Evolutionary conservation across 805 yeast species (phyloP).

Genomic region (Torulaspora microellipsoides): DNA sequence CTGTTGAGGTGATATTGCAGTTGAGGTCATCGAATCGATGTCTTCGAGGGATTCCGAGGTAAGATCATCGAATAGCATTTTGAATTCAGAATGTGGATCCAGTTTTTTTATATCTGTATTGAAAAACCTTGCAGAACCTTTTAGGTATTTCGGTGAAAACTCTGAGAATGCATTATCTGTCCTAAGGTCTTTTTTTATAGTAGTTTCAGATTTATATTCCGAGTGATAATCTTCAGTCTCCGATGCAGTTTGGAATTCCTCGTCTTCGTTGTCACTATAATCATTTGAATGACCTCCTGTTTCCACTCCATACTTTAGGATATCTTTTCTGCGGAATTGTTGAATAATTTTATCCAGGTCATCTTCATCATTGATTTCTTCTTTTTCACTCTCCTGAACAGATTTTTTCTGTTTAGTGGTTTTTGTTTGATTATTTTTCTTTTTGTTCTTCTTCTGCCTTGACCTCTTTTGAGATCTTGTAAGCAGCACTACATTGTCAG

Average conservation of each 20-base stretch:
- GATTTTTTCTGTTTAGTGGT: slow-evolving; percentile 16
- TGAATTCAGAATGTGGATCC: slow-evolving; percentile 75
- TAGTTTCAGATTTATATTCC: slow-evolving; percentile 21
- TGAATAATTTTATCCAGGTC: slow-evolving; percentile 53
- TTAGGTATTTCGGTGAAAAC: slow-evolving; percentile 16
- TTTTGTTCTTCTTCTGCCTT: slow-evolving; percentile 26
- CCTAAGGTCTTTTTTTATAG: slow-evolving; percentile 34
- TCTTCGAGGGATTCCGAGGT: slow-evolving; percentile 66
- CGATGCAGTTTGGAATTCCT: slow-evolving; percentile 42
- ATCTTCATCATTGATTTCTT: slow-evolving; percentile 38
- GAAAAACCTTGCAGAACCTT: slow-evolving; percentile 19
- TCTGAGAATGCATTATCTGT: slow-evolving; percentile 26
- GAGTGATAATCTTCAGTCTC: slow-evolving; percentile 17
- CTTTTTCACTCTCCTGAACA: slow-evolving; percentile 10
- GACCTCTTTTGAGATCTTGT: slow-evolving; percentile 30
- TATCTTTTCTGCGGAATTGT: slow-evolving; percentile 36
- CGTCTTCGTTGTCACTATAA: slow-evolving; percentile 29
- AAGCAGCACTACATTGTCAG: slow-evolving; percentile 11
- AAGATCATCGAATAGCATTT: slow-evolving; percentile 63
- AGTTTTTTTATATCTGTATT: slow-evolving; percentile 39
- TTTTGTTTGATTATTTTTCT: slow-evolving; percentile 19
- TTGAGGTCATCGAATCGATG: slow-evolving; percentile 69
- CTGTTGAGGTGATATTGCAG: slow-evolving; percentile 64
- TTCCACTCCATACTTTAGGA: slow-evolving; percentile 13
- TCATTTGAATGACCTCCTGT: slow-evolving; percentile 19